Conservation (phyloP, 1,139 yeast genomes). For the Pichia sp. region DNA sequence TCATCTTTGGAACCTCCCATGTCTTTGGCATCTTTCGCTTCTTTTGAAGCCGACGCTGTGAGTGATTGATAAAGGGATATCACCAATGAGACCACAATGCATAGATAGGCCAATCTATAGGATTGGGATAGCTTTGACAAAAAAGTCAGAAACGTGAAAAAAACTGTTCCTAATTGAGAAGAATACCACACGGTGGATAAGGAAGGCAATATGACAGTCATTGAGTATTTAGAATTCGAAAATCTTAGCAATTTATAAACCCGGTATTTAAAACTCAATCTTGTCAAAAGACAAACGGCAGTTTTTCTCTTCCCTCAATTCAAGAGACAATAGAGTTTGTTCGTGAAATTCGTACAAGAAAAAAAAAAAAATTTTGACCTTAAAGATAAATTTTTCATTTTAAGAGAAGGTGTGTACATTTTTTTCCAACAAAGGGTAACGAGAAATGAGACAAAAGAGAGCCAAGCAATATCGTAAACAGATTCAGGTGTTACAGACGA, state of each 20-base stretch:
- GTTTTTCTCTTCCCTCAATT: too few species aligned
- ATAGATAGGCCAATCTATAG: constrained; percentile 55
- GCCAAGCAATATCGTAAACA: constrained; percentile 93
- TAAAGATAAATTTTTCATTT: too few species aligned
- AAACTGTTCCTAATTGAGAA: constrained; percentile 66
- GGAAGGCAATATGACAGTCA: constrained; percentile 23
- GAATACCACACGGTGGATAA: constrained; percentile 55
- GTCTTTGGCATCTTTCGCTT: not conserved
- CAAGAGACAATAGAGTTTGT: too few species aligned
- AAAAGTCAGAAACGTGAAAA: constrained; percentile 45
- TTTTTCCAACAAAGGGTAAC: too few species aligned
- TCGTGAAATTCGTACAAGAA: too few species aligned
- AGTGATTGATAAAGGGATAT: constrained; percentile 56
- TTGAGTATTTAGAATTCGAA: too few species aligned
- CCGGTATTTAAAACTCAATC: too few species aligned
- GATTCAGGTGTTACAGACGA: constrained; percentile 72
- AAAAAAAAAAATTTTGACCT: too few species aligned
- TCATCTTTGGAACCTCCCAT: not conserved
- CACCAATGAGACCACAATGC: constrained; percentile 68
- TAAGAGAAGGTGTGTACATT: too few species aligned
- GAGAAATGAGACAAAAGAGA: constrained; percentile 83
- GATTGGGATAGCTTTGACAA: constrained; percentile 41
- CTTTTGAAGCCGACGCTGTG: not conserved
- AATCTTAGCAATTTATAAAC: too few species aligned
- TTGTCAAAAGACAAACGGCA: too few species aligned